A percentile compares a stretch with the other conserved stretches of the same genome.
Conservation (phyloP, 1,284 basidiomycete genomes). For the Papiliotrema fonsecae region DNA sequence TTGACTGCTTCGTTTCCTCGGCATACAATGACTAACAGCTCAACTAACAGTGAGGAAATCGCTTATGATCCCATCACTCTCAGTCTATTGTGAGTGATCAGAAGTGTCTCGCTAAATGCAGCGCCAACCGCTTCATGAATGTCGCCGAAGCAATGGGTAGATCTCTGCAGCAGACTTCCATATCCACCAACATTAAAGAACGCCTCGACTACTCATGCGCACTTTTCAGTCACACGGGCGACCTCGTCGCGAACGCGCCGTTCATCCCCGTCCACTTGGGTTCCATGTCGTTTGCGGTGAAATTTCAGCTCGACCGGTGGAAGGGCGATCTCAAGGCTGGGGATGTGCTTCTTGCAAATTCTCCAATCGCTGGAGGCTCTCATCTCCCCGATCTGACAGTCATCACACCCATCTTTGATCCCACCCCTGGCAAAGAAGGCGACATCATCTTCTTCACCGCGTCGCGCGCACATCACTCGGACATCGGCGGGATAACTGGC, state of each 20-base stretch:
- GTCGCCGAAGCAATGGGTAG: slow-evolving; percentile 54
- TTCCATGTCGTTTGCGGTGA: slow-evolving; percentile 37
- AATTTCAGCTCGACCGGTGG: slow-evolving; percentile 48
- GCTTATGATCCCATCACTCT: too few relatives aligned
- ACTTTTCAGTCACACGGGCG: slow-evolving; percentile 50
- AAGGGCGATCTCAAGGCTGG: slow-evolving; percentile 39
- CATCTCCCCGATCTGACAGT: slow-evolving; percentile 41
- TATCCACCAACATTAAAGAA: slow-evolving; percentile 46
- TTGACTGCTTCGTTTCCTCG: too few relatives aligned
- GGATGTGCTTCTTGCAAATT: slow-evolving; percentile 52
- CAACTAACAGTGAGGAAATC: too few relatives aligned
- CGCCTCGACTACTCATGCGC: slow-evolving; percentile 51
- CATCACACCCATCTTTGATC: slow-evolving; percentile 37
- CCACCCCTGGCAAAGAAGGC: too few relatives aligned
- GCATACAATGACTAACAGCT: too few relatives aligned
- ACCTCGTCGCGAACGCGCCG: slow-evolving; percentile 53
- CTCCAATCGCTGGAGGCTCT: slow-evolving; percentile 42
- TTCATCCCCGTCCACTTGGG: slow-evolving; percentile 54
- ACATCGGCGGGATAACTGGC: slow-evolving; percentile 42
- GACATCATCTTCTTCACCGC: slow-evolving; percentile 43
- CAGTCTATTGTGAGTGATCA: slow-evolving; percentile 27
- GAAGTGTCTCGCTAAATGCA: too few relatives aligned
- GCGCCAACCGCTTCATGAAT: slow-evolving; percentile 28
- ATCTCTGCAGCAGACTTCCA: slow-evolving; percentile 51
- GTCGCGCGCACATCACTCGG: slow-evolving; percentile 32